A percentile compares a stretch with the other conserved stretches of the same genome.
These are phyloP conservation scores for Teratosphaeria nubilosa DNA, from an alignment of 2,329 filamentous ascomycete species.

Conservation along the genomic window DNA sequence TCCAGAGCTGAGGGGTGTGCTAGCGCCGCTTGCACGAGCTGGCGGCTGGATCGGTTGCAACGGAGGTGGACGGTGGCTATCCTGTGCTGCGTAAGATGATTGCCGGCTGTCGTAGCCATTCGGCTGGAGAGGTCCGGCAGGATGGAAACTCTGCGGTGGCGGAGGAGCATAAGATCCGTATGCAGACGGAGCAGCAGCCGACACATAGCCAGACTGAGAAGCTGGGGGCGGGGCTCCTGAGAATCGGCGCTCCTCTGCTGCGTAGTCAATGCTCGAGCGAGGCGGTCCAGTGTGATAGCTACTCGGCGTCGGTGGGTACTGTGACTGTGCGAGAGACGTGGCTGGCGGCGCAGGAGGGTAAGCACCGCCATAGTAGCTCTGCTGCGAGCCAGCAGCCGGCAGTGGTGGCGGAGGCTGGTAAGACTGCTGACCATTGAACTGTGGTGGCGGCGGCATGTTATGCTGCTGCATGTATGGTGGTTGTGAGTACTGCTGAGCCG, in stretches of 20 bases:
- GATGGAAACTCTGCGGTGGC: constrained; percentile 22
- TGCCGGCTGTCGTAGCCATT: constrained; percentile 8
- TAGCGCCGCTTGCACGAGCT: constrained; percentile 12
- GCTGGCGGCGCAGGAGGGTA: constrained; percentile 28
- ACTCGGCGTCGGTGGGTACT: constrained; percentile 25
- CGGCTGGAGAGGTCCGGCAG: constrained; percentile 8
- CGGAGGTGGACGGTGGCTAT: constrained; percentile 12
- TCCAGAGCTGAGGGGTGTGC: constrained; percentile 11
- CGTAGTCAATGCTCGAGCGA: constrained; percentile 22
- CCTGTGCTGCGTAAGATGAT: constrained; percentile 13
- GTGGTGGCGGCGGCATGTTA: constrained; percentile 9
- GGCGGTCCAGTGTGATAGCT: constrained; percentile 14
- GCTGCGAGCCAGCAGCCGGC: constrained; percentile 18
- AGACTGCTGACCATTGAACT: constrained; percentile 15
- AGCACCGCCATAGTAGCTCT: constrained; percentile 26
- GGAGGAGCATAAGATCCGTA: constrained; percentile 19
- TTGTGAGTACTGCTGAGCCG: constrained; percentile 17
- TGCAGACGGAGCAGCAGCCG: neutral
- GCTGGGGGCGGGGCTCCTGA: constrained; percentile 9
- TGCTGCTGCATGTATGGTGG: constrained; percentile 19
- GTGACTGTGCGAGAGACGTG: constrained; percentile 25
- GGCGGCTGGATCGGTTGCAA: constrained; percentile 18
- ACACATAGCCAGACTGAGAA: neutral
- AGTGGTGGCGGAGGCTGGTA: constrained; percentile 16
- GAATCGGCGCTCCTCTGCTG: constrained; percentile 29